Percentiles rank a stretch among this genome's conserved stretches.
Evolutionary conservation across 1,139 yeast species (phyloP).

Genomic region (Pichia inconspicua): DNA sequence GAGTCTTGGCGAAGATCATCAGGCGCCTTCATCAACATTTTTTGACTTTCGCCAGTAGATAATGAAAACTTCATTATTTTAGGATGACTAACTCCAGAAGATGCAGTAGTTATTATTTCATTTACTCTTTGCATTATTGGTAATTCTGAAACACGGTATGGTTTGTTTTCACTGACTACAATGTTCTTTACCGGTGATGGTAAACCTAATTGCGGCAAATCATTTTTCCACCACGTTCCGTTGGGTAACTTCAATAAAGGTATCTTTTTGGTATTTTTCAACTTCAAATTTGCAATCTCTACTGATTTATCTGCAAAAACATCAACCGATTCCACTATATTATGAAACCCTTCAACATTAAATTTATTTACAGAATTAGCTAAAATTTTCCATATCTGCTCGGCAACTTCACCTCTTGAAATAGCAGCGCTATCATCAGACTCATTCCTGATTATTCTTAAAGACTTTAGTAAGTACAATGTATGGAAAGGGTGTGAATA

Average conservation of each 20-base stretch:
- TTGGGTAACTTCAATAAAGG: constrained; percentile 16
- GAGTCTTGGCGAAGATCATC: constrained; percentile 95
- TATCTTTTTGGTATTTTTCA: constrained; percentile 27
- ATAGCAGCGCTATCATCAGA: constrained; percentile 32
- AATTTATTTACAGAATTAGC: constrained; percentile 13
- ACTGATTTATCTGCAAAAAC: constrained; percentile 45
- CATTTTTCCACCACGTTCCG: constrained; percentile 52
- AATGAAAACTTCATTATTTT: constrained; percentile 55
- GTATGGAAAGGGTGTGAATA: constrained; percentile 70
- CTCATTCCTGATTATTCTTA: constrained; percentile 35
- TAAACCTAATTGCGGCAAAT: constrained; percentile 36
- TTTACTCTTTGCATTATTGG: constrained; percentile 43
- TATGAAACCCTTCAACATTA: constrained; percentile 13
- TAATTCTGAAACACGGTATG: constrained; percentile 35
- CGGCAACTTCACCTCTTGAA: constrained; percentile 47
- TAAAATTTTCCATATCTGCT: constrained; percentile 34
- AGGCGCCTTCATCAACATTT: constrained; percentile 65
- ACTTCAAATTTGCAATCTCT: constrained; percentile 43
- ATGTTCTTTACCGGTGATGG: constrained; percentile 66
- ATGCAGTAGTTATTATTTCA: constrained; percentile 47
- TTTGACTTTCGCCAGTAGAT: constrained; percentile 51
- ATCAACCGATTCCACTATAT: constrained; percentile 36
- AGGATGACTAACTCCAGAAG: constrained; percentile 81
- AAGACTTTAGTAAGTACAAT: constrained; percentile 57
- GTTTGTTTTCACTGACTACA: constrained; percentile 35